Conservation (phyloP, 2,329 filamentous ascomycete genomes). For the Stenocarpella maydis region DNA sequence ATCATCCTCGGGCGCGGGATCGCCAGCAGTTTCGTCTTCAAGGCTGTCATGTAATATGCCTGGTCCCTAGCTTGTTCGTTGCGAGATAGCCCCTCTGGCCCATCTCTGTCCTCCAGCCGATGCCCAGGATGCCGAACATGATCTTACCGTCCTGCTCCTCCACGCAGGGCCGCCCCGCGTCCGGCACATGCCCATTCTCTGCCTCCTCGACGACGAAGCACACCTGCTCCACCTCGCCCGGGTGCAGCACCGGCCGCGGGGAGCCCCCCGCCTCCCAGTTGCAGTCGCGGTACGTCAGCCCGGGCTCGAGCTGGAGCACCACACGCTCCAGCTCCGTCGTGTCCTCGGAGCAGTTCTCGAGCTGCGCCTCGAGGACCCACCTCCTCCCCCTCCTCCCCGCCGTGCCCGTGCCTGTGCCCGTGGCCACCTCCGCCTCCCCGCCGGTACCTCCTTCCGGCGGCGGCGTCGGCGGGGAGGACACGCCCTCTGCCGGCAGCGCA, state of each 20-base stretch:
- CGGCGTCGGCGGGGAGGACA: neutral
- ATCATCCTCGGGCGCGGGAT: neutral
- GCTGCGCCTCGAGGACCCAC: conserved; percentile 90
- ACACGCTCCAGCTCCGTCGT: conserved; percentile 79
- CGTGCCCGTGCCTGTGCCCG: no score
- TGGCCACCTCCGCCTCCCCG: conserved; percentile 35
- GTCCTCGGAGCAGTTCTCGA: conserved; percentile 92
- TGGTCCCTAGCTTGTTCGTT: conserved; percentile 79
- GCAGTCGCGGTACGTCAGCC: conserved; percentile 60
- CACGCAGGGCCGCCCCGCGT: conserved; percentile 46
- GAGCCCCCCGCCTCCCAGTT: conserved; percentile 61
- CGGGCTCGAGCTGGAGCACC: conserved; percentile 60
- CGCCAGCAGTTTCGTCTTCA: neutral
- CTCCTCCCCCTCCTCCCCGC: conserved; percentile 43
- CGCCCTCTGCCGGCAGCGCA: no score
- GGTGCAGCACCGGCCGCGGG: conserved; percentile 64
- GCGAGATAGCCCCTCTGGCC: conserved; percentile 87
- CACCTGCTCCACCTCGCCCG: conserved; percentile 71
- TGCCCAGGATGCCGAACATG: conserved; percentile 80
- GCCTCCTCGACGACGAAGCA: conserved; percentile 68
- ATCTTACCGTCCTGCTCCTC: conserved; percentile 67
- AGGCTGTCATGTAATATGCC: conserved; percentile 38
- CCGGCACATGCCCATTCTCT: conserved; percentile 45
- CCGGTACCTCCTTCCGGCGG: conserved; percentile 16
- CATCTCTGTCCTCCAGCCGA: conserved; percentile 90